These are phyloP conservation scores for Pseudohyphozyma bogoriensis DNA, from an alignment of 768 basidiomycete species.

Conservation along the genomic window DNA sequence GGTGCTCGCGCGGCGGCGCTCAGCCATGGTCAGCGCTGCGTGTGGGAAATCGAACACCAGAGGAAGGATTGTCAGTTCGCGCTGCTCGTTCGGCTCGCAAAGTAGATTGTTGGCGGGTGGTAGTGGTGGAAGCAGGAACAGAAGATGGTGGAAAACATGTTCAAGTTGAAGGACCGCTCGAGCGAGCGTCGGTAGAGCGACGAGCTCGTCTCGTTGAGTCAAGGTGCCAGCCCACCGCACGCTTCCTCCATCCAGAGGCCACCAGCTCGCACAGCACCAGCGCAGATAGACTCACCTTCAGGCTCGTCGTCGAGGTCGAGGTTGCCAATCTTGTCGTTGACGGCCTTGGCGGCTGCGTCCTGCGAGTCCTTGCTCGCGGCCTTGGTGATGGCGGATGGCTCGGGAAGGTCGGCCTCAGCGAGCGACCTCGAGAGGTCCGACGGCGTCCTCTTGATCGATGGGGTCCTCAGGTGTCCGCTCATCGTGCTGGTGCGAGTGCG, in stretches of 20 bases:
- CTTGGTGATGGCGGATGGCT: conserved; percentile 14
- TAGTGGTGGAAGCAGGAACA: not conserved
- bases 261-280: not conserved
- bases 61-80: not conserved
- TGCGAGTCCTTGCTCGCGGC: not conserved
- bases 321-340: conserved; percentile 7
- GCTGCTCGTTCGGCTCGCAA: no score
- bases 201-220: not conserved
- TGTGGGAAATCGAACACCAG: not conserved
- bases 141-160: not conserved
- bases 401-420: conserved; percentile 17
- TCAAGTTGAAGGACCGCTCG: not conserved
- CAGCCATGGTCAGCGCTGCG: conserved; percentile 26
- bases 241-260: not conserved
- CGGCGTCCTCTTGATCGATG: conserved; percentile 24
- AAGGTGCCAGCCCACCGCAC: not conserved
- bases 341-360: not conserved
- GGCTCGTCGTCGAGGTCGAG: conserved; percentile 12
- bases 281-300: conserved; percentile 1
- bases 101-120: not conserved
- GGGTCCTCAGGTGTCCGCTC: not conserved
- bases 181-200: not conserved
- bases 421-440: conserved; percentile 16
- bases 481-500: not conserved
- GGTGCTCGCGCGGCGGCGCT: conserved; percentile 23